These are phyloP conservation scores for Pseudogymnoascus sp. DNA, from an alignment of 2,329 filamentous ascomycete genomes.

Conservation along the genomic window DNA sequence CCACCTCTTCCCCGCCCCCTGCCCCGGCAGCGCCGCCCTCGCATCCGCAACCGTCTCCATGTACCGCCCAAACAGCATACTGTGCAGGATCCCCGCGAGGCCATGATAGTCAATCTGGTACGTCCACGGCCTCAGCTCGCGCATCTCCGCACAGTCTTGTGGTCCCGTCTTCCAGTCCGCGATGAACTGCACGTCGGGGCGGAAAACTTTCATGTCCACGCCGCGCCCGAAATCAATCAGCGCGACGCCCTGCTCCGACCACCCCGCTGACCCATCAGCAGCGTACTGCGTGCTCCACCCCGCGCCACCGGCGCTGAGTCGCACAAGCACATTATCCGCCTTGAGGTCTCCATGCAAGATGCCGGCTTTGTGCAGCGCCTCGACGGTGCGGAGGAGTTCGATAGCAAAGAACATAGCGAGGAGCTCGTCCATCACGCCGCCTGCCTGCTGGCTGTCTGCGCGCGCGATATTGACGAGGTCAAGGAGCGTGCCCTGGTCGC, in stretches of 20 bases:
- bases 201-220: conserved; percentile 87
- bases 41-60: conserved; percentile 68
- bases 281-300: conserved; percentile 60
- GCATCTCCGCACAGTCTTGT: conserved; percentile 92
- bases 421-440: conserved; percentile 76
- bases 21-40: conserved; percentile 16
- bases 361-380: conserved; percentile 72
- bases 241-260: conserved; percentile 71
- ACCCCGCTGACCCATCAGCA: conserved; percentile 66
- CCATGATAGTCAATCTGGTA: conserved; percentile 97
- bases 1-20: conserved; percentile 58
- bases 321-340: conserved; percentile 87
- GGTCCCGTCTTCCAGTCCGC: conserved; percentile 89
- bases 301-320: conserved; percentile 53
- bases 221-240: conserved; percentile 93
- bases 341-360: conserved; percentile 93
- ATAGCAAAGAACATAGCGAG: conserved; percentile 94
- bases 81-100: conserved; percentile 80
- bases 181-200: conserved; percentile 72
- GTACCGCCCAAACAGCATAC: conserved; percentile 87
- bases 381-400: conserved; percentile 83
- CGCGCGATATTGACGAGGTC: conserved; percentile 87
- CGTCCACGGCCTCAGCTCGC: conserved; percentile 89
- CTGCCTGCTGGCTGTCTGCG: conserved; percentile 51
- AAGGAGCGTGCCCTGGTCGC: conserved; percentile 86